Evolutionary conservation across 2,329 filamentous ascomycete species (phyloP).

Genomic region (Sarocladium kiliense): DNA sequence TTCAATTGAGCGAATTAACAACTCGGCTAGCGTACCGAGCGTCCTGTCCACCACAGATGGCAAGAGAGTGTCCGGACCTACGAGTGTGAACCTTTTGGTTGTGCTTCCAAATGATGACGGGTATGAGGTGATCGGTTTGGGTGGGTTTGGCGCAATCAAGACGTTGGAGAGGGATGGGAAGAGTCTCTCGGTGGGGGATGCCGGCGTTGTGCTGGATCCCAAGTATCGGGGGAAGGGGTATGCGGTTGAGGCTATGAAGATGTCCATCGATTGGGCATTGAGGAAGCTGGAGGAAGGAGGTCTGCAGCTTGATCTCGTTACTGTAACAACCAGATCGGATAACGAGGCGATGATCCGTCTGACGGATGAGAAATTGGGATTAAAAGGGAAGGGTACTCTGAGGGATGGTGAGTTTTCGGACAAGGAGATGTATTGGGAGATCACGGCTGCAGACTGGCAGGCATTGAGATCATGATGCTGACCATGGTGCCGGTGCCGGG

Average conservation of each 20-base stretch:
- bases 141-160: constrained; percentile 24
- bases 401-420: constrained; percentile 13
- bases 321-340: constrained; percentile 17
- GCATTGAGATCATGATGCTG: background rate
- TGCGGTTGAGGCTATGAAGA: constrained; percentile 19
- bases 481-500: too few species aligned
- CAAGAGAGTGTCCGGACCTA: background rate
- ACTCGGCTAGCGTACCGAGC: background rate
- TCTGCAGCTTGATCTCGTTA: constrained; percentile 22
- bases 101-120: constrained; percentile 17
- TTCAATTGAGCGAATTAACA: background rate
- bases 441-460: constrained; percentile 16
- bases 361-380: constrained; percentile 18
- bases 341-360: constrained; percentile 20
- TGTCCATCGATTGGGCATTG: constrained; percentile 23
- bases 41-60: background rate
- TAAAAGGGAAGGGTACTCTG: constrained; percentile 15
- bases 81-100: constrained; percentile 5
- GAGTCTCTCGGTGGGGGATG: constrained; percentile 19
- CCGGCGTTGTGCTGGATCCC: constrained; percentile 21
- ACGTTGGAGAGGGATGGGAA: constrained; percentile 14
- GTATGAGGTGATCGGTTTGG: constrained; percentile 19
- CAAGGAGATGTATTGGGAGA: constrained; percentile 20
- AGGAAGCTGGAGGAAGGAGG: constrained; percentile 16
- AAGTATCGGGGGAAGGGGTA: constrained; percentile 19